Conservation (phyloP, 208 protist genomes). For the Angomonas desouzai region DNA sequence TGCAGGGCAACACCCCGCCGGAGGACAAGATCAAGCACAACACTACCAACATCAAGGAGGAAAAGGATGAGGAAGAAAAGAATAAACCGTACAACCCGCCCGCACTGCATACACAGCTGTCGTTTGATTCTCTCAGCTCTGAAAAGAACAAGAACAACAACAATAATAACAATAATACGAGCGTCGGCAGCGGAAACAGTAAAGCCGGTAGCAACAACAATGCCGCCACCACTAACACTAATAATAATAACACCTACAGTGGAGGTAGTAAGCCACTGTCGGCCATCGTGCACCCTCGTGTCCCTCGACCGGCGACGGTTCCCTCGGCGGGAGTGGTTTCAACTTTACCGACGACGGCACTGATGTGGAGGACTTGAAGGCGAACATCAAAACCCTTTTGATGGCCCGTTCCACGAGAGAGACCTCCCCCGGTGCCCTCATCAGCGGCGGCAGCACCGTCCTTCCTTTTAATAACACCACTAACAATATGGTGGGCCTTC, state of each 20-base stretch:
- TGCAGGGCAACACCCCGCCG: not conserved
- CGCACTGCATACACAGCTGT: not conserved
- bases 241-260: too few relatives aligned
- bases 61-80: slow-evolving; percentile 2
- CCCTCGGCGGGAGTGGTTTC: not conserved
- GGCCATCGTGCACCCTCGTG: not conserved
- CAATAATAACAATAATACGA: not conserved
- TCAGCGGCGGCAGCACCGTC: not conserved
- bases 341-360: not conserved
- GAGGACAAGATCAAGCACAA: not conserved
- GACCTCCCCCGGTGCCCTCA: not conserved
- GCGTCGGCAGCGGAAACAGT: not conserved
- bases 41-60: not conserved
- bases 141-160: not conserved
- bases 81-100: not conserved
- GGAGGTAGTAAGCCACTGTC: not conserved
- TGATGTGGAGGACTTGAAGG: not conserved
- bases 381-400: not conserved
- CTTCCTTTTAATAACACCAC: not conserved
- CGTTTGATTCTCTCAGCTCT: not conserved
- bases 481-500: not conserved
- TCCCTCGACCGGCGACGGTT: not conserved
- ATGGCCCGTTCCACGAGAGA: not conserved
- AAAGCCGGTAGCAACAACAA: too few relatives aligned
- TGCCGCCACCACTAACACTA: too few relatives aligned